A percentile compares a stretch with the other conserved stretches of the same genome.
These are phyloP conservation scores for Coemansia sp. DNA, from an alignment of 192 early-diverging fungal genomes.

Conservation along the genomic window DNA sequence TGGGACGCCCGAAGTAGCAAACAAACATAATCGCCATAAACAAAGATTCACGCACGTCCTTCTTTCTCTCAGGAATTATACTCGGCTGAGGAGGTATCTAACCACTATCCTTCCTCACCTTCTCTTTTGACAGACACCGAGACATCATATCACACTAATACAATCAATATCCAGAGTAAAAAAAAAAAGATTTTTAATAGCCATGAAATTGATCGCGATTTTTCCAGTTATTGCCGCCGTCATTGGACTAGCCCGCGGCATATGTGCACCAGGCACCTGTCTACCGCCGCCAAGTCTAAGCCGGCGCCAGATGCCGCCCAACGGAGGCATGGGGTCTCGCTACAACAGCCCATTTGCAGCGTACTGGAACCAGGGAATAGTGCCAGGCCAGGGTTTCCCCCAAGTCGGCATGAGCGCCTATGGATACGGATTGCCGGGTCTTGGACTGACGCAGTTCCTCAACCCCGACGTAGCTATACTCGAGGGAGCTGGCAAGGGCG, in stretches of 20 bases:
- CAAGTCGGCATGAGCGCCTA: constrained; percentile 56
- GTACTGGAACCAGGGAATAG: constrained; percentile 48
- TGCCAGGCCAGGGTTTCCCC: constrained; percentile 48
- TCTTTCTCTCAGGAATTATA: background rate
- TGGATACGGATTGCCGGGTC: constrained; percentile 43
- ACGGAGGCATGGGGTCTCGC: constrained; percentile 23
- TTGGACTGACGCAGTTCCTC: constrained; percentile 29
- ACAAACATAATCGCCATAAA: constrained; percentile 10
- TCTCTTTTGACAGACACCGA: background rate
- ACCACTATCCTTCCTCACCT: background rate
- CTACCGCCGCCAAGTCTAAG: background rate
- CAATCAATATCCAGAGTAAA: too few relatives aligned
- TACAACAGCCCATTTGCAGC: constrained; percentile 39
- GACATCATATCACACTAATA: background rate
- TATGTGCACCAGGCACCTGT: background rate
- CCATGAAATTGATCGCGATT: background rate
- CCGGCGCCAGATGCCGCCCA: constrained; percentile 25
- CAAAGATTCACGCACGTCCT: background rate
- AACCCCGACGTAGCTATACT: constrained; percentile 40
- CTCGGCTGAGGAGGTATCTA: too few relatives aligned
- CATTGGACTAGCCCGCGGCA: background rate
- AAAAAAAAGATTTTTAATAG: background rate
- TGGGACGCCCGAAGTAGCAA: background rate
- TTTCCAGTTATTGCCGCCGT: background rate
- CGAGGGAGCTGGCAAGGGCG: constrained; percentile 39